A percentile compares a stretch with the other conserved stretches of the same genome.
These are phyloP conservation scores for Escovopsis sp. DNA, from an alignment of 2,329 filamentous ascomycete species.

Conservation along the genomic window DNA sequence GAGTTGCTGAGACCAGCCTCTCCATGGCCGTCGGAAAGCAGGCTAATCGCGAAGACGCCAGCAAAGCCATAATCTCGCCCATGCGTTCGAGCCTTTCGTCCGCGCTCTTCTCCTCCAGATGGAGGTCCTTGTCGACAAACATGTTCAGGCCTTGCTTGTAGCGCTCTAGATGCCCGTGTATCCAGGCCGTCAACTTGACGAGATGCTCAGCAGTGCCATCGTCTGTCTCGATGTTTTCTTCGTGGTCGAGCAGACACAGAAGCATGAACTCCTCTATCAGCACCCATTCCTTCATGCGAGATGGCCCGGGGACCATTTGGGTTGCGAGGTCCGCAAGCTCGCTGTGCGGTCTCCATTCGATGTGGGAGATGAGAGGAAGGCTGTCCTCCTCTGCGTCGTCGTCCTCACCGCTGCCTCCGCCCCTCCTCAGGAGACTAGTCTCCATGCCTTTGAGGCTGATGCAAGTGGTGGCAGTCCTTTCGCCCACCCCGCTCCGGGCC, in stretches of 20 bases:
- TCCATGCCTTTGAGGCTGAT: slow-evolving; percentile 1
- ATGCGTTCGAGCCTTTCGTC: neutral
- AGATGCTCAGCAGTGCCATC: slow-evolving; percentile 2
- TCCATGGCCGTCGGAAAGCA: neutral
- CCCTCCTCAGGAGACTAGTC: slow-evolving; percentile 1
- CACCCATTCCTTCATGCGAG: slow-evolving; percentile 3
- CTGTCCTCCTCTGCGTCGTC: slow-evolving; percentile 7
- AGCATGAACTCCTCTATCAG: slow-evolving; percentile 16
- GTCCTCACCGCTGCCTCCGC: no score
- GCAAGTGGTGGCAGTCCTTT: neutral
- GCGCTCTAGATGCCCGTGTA: slow-evolving; percentile 1
- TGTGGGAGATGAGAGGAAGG: slow-evolving; percentile 13
- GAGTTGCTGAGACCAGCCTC: neutral
- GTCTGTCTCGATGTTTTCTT: neutral
- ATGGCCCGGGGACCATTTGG: slow-evolving; percentile 9
- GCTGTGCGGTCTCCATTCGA: slow-evolving; percentile 16
- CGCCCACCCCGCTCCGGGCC: neutral
- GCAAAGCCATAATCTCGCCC: neutral
- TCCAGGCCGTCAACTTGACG: slow-evolving; percentile 6
- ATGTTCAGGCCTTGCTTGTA: neutral
- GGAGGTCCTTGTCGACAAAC: neutral
- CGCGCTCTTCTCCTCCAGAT: neutral
- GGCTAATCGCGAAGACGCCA: neutral
- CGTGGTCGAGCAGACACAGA: slow-evolving; percentile 5
- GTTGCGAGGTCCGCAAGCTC: slow-evolving; percentile 14